Evolutionary conservation across 352 stramenopile genomes (phyloP).

Genomic region (Pythium rhizo-oryzae): DNA sequence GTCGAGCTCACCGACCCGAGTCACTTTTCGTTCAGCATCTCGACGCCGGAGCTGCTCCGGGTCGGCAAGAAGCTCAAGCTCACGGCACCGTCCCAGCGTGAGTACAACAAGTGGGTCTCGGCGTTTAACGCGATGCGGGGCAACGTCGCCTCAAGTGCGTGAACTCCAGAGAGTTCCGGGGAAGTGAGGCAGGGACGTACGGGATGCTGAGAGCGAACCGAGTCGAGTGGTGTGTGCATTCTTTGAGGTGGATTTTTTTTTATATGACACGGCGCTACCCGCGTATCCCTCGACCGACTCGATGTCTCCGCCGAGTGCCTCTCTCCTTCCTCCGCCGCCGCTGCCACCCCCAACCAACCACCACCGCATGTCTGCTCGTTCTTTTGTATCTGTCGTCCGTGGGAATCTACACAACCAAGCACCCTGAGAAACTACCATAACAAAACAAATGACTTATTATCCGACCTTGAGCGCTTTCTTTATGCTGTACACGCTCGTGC

Average conservation of each 20-base stretch:
- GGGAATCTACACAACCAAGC: slow-evolving; percentile 13
- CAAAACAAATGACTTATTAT: slow-evolving; percentile 24
- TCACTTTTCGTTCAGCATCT: slow-evolving; percentile 74
- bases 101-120: slow-evolving; percentile 88
- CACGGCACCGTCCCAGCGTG: slow-evolving; percentile 65
- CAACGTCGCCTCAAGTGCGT: slow-evolving; percentile 31
- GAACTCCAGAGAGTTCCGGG: neutral
- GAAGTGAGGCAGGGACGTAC: neutral
- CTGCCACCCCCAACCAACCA: neutral
- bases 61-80: slow-evolving; percentile 82
- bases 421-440: slow-evolving; percentile 14
- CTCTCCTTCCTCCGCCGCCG: neutral
- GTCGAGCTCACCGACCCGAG: slow-evolving; percentile 72
- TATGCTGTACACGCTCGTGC: too few relatives aligned
- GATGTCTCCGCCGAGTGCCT: too few relatives aligned
- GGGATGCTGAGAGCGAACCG: neutral
- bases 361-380: slow-evolving; percentile 2
- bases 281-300: neutral
- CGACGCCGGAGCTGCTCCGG: slow-evolving; percentile 71
- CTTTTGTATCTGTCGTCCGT: slow-evolving; percentile 8
- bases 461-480: neutral
- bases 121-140: slow-evolving; percentile 52
- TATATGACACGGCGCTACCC: too few relatives aligned
- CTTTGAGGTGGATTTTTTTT: neutral
- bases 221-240: neutral